Base-by-base conservation (phyloP, 176 grass and related monocot genomes). In the Lolium rigidum region DNA sequence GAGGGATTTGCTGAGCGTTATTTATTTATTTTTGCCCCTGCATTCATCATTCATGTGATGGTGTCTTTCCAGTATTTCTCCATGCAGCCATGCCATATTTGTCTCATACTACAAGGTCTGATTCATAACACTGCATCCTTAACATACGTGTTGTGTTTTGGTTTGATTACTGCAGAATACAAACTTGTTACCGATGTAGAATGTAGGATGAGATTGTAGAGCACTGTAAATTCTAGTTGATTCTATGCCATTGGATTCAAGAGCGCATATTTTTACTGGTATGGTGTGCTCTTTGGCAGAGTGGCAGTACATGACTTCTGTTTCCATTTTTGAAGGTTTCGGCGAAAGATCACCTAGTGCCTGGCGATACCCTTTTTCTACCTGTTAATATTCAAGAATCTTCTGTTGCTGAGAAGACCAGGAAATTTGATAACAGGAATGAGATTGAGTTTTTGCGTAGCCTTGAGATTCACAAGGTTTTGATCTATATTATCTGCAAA, bases 391-490 rank as follows among this genome's bases (percentile, higher is more conserved):
- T 86, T 62, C 86, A 86, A 84, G 82, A 98, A 47, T 54, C 92
- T 78, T 70, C 87, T 74, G 60, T 81, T 77, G 37, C 61, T 62
- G 82, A 89, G 74, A 95, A 86, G 81, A 76, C 80, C 75, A 87
- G 86, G 69, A 85, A 84, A 56, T 87, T 82, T 70, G 83, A 80
- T 74, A 80, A 85, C 81, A 90, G 80, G 67, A 83, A 92, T 67
- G 88, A 92, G 55, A 98, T 87, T 62, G 83, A 88, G 69, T 98
- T 95, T 85, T 76, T 98, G 44, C 95, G 75, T 56, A 78, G 80
- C 84, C 82, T 98, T 66, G 95, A 93, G 75, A 82, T 98, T 68
- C 93, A 98, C 80, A 93, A 91, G 95, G 95, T 98, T 44, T 63
- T 65, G 8, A 78, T 89, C 26, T 85, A 10, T 80, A 48, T 82